Percentiles rank a stretch among this genome's conserved stretches.
These are phyloP conservation scores for Glycine latifolia DNA, from an alignment of 306 rosid species.

Conservation along the genomic window DNA sequence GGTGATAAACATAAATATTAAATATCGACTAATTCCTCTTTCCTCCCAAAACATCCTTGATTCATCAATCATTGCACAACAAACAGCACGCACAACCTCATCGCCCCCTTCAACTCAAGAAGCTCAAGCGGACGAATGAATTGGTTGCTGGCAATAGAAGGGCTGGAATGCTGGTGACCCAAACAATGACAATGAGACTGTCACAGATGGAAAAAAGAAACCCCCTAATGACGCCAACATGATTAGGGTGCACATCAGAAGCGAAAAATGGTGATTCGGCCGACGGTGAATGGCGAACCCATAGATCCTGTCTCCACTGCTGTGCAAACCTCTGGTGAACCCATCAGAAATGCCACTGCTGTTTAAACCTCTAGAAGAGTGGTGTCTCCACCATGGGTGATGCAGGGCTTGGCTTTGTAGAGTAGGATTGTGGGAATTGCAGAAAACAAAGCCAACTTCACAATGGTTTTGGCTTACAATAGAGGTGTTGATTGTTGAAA, in stretches of 20 bases:
- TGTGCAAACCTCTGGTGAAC: not conserved
- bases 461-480: not conserved
- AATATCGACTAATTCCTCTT: not conserved
- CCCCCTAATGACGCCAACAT: not conserved
- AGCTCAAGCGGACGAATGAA: not conserved
- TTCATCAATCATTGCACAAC: not conserved
- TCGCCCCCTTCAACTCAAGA: not conserved
- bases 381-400: not conserved
- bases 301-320: not conserved
- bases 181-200: not conserved
- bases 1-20: not conserved
- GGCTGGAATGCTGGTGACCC: not conserved
- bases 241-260: not conserved
- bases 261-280: not conserved
- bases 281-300: not conserved
- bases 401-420: constrained; percentile 27
- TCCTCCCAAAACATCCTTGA: not conserved
- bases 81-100: not conserved
- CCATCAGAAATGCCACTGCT: not conserved
- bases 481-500: not conserved
- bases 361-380: not conserved
- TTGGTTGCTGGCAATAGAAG: not conserved
- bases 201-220: not conserved
- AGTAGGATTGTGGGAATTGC: constrained; percentile 45
- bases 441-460: constrained; percentile 50